Conservation (phyloP, 805 yeast species). For the Candida qinlingensis region DNA sequence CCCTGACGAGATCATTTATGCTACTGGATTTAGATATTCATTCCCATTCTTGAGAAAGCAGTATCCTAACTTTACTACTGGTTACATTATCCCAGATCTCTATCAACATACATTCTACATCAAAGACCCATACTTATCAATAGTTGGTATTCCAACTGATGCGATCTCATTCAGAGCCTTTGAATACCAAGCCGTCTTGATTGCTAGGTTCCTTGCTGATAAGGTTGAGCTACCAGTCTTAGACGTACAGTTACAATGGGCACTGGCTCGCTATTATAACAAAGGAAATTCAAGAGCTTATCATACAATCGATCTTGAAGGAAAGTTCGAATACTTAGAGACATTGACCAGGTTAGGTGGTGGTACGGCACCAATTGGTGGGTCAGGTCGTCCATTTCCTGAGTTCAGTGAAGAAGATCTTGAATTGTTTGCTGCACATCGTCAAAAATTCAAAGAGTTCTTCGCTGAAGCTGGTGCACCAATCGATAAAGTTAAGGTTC, state of each 20-base stretch:
- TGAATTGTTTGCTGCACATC: conserved; percentile 12
- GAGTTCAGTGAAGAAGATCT: conserved; percentile 23
- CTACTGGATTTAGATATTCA: conserved; percentile 62
- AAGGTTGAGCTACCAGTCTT: conserved; percentile 26
- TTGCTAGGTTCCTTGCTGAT: conserved; percentile 28
- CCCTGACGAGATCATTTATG: conserved; percentile 54
- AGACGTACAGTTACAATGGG: conserved; percentile 29
- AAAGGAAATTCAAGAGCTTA: conserved; percentile 26
- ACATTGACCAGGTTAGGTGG: conserved; percentile 27
- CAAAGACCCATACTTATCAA: conserved; percentile 28
- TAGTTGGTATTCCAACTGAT: conserved; percentile 33
- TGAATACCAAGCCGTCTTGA: conserved; percentile 36
- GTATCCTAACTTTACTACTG: conserved; percentile 23
- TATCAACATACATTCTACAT: conserved; percentile 30
- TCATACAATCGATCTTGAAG: conserved; percentile 31
- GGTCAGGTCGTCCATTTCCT: conserved; percentile 23
- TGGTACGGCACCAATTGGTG: conserved; percentile 11
- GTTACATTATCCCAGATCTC: conserved; percentile 23
- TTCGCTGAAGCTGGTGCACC: conserved; percentile 7
- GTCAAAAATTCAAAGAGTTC: conserved; percentile 13
- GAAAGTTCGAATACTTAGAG: conserved; percentile 24
- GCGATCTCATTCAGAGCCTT: conserved; percentile 36
- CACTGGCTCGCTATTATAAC: conserved; percentile 17
- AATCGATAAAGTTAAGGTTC: too few species aligned
- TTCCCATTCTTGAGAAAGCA: conserved; percentile 43